phyloP scores from a whole-genome alignment of 129 eudicot genomes.

The Daucus carota region DNA sequence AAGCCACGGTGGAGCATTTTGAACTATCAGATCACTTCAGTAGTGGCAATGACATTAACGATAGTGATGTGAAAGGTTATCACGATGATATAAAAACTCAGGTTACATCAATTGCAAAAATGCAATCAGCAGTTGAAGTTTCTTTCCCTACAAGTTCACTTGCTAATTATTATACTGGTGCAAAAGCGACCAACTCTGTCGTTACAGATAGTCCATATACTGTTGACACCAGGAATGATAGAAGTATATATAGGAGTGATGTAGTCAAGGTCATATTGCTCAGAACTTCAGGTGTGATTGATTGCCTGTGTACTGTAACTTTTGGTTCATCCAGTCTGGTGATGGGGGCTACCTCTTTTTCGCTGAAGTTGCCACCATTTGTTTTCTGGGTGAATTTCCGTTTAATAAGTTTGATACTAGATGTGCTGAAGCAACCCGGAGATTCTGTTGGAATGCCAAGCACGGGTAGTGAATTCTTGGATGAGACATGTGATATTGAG shows the following conservation, averaged over 20 bases:
- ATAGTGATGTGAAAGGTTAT: conserved; percentile 12
- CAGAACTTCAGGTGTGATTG: conserved; percentile 39
- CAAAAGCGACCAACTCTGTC: background rate
- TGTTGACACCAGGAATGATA: conserved; percentile 19
- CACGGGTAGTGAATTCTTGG: conserved; percentile 13
- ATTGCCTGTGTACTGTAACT: conserved; percentile 35
- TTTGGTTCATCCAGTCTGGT: conserved; percentile 25
- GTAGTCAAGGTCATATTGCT: conserved; percentile 51
- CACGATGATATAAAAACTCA: conserved; percentile 20
- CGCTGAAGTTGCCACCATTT: conserved; percentile 65
- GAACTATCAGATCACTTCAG: conserved; percentile 64
- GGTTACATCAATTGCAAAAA: conserved; percentile 28
- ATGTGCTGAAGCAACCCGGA: conserved; percentile 35
- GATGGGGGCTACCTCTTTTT: conserved; percentile 44
- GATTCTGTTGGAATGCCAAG: conserved; percentile 20
- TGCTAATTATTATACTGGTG: conserved; percentile 8
- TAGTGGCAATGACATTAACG: conserved; percentile 11
- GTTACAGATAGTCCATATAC: conserved; percentile 12
- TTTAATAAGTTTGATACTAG: conserved; percentile 30
- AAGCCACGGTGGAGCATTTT: conserved; percentile 54
- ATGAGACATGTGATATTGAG: conserved; percentile 2
- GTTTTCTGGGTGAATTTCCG: conserved; percentile 62
- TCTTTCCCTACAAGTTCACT: conserved; percentile 34
- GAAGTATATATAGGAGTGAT: conserved; percentile 32
- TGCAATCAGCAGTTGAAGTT: conserved; percentile 59